A percentile compares a stretch with the other conserved stretches of the same genome.
Evolutionary conservation across 148 eudicot species (phyloP).

Genomic region (Cornus florida): DNA sequence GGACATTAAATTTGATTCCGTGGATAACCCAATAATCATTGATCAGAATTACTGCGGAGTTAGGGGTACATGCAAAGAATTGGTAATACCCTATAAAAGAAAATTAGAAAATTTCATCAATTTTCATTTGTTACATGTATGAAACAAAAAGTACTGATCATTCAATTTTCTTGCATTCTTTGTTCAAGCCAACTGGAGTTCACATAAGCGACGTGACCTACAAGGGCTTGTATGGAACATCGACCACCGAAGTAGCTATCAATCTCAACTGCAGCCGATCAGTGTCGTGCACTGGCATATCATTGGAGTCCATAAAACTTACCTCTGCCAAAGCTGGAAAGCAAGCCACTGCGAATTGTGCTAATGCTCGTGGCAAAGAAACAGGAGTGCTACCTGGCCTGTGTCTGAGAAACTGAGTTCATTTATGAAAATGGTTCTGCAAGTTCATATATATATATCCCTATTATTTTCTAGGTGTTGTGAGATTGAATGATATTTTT

Average conservation of each 20-base stretch:
- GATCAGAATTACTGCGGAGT: constrained; percentile 55
- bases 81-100: constrained; percentile 7
- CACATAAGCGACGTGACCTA: constrained; percentile 48
- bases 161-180: too few species aligned
- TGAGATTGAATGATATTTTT: too few species aligned
- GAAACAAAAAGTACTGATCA: too few species aligned
- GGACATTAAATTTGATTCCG: constrained; percentile 35
- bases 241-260: constrained; percentile 40
- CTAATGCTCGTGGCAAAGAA: constrained; percentile 42
- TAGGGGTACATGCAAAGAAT: constrained; percentile 26
- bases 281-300: constrained; percentile 36
- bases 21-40: constrained; percentile 52
- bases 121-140: neutral
- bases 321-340: constrained; percentile 25
- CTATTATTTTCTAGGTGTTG: too few species aligned
- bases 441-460: too few species aligned
- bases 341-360: constrained; percentile 39
- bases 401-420: constrained; percentile 21
- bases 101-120: too few species aligned
- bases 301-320: constrained; percentile 33
- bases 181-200: constrained; percentile 34
- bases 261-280: constrained; percentile 51
- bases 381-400: constrained; percentile 31
- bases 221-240: constrained; percentile 42
- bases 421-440: too few species aligned